These are phyloP conservation scores for Exophiala sp. DNA, from an alignment of 2,329 filamentous ascomycete genomes.

Conservation along the genomic window DNA sequence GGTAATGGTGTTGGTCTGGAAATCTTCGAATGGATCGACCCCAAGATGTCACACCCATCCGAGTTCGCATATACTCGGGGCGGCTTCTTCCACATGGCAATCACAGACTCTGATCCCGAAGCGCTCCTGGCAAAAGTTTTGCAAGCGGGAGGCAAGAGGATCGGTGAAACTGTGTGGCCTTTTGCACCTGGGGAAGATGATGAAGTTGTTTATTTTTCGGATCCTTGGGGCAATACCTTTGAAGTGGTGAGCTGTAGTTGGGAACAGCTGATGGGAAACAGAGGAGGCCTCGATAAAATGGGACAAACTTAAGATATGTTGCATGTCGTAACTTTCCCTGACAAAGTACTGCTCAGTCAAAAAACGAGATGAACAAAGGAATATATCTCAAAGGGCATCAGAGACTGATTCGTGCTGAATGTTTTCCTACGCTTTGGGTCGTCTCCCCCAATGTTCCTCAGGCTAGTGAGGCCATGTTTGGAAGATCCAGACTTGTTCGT, in stretches of 20 bases:
- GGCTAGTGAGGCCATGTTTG: too few species aligned
- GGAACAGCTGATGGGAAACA: too few species aligned
- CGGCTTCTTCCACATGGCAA: constrained; percentile 37
- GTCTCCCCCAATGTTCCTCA: neutral
- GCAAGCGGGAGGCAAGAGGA: constrained; percentile 30
- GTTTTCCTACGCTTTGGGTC: too few species aligned
- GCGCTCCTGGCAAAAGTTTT: constrained; percentile 29
- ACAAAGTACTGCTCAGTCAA: too few species aligned
- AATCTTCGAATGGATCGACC: constrained; percentile 36
- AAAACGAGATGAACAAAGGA: too few species aligned
- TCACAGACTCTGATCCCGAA: constrained; percentile 34
- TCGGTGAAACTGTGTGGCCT: constrained; percentile 27
- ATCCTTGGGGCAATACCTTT: constrained; percentile 13
- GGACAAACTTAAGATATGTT: too few species aligned
- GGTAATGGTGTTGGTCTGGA: constrained; percentile 36
- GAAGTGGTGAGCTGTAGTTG: constrained; percentile 8
- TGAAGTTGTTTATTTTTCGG: constrained; percentile 7
- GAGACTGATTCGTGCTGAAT: too few species aligned
- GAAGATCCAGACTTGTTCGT: neutral
- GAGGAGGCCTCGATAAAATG: too few species aligned
- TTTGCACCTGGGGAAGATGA: neutral
- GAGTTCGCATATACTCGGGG: constrained; percentile 29
- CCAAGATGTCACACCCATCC: constrained; percentile 10
- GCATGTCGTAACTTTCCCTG: too few species aligned
- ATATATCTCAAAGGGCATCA: too few species aligned